Evolutionary conservation across 495 filamentous ascomycete genomes (phyloP), one percentile per base, ranked within the genome.

Genomic region (Thermothielavioides terrestris): DNA sequence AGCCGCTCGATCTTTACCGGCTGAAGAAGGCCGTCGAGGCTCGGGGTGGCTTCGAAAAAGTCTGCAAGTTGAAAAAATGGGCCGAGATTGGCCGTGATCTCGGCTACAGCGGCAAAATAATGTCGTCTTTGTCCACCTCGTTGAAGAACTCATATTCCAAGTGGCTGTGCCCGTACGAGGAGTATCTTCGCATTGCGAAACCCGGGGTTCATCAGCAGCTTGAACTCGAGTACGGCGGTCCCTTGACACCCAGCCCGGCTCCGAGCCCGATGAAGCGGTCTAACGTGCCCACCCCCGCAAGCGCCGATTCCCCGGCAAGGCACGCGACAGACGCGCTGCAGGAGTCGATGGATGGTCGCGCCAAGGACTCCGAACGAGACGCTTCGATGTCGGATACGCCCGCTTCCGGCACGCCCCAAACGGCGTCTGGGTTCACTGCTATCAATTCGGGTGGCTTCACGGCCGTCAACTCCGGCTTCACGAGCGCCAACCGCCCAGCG

Each of bases 41-140:
- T 32, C 80, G 90, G 36, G 92, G 92, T 25, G 92, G 92, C 0
- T 99, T 99, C 58, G 89, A 95, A 32, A 82, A 83, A 53, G 92
- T 99, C 31, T 97, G 94, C 75, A 96, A 94, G 69, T 76, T 82
- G 42, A 99, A 99, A 68, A 97, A 95, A 72, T 99, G 92, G 92
- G 92, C 92, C 0, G 92, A 99, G 66, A 96, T 99, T 53, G 92
- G 92, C 28, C 84, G 92, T 62, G 91, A 96, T 65, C 71, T 99
- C 17, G 92, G 92, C 45, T 99, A 99, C 69, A 96, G 92, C 62
- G 92, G 92, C 61, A 99, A 99, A 70, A 99, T 99, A 56, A 99
- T 99, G 92, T 97, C 94, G 0, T 97, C 94, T n/a, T 68, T 99
- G 35, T 99, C 92, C 10, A 99, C 92, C 1, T 97, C 94, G 18